Percentiles rank a stretch among this genome's conserved stretches.
Conservation (phyloP, 2,329 filamentous ascomycete genomes). For the Aspergillus arachidicola region DNA sequence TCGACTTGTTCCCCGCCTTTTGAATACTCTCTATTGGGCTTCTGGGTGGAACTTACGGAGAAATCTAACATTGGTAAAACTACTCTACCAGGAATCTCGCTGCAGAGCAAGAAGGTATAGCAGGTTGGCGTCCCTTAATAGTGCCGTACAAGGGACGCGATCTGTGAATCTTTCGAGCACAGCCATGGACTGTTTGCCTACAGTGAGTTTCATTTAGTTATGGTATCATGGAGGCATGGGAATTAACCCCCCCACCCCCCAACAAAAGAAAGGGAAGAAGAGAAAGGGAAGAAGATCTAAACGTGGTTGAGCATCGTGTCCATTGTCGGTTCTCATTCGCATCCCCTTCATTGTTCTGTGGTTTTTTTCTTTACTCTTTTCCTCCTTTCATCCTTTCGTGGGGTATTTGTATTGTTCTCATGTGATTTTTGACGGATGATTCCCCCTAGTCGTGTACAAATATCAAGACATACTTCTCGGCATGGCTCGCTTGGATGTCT, state of each 20-base stretch:
- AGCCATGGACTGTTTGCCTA: not conserved
- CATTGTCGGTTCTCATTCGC: not conserved
- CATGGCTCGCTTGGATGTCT: not conserved
- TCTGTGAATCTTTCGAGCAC: not conserved
- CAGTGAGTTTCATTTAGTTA: not conserved
- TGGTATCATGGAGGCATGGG: not conserved
- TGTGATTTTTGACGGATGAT: conserved; percentile 23
- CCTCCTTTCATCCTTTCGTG: conserved; percentile 1
- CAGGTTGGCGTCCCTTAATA: not conserved
- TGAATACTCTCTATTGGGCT: conserved; percentile 8
- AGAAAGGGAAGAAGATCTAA: not conserved
- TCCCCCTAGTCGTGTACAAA: conserved; percentile 26
- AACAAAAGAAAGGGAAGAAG: no score
- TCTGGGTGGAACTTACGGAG: conserved; percentile 33
- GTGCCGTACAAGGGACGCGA: not conserved
- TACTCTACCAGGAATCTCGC: conserved; percentile 12
- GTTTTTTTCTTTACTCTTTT: conserved; percentile 10
- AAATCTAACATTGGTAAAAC: conserved; percentile 41
- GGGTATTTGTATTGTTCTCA: conserved; percentile 9
- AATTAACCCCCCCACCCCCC: not conserved
- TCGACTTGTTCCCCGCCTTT: not conserved
- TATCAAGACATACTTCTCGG: conserved; percentile 18
- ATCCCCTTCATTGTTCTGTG: conserved; percentile 1
- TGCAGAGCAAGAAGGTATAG: conserved; percentile 19
- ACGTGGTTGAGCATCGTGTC: not conserved